phyloP scores from a whole-genome alignment of 148 eudicot species.

The Chenopodium album region DNA sequence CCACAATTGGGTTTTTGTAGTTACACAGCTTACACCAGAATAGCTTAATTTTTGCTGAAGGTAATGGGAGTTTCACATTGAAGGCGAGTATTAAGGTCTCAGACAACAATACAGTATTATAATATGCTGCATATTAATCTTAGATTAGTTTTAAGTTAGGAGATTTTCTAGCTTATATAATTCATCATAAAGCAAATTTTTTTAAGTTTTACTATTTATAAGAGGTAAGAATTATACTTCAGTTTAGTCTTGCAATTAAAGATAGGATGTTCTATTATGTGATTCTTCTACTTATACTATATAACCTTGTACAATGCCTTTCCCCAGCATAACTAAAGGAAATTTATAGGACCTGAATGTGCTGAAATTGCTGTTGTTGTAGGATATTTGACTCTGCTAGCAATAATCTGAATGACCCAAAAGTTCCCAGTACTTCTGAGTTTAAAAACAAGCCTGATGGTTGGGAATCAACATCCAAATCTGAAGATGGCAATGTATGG shows the following conservation, averaged over 20 bases:
- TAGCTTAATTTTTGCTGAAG: too few species aligned
- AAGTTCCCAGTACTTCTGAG: conserved; percentile 52
- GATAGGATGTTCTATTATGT: background rate
- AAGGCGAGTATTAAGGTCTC: background rate
- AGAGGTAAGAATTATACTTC: background rate
- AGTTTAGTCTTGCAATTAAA: background rate
- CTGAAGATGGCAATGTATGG: conserved; percentile 85
- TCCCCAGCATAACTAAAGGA: background rate
- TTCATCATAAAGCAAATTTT: background rate
- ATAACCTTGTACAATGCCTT: background rate
- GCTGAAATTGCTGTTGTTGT: conserved; percentile 15
- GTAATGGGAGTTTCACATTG: background rate
- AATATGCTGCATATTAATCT: background rate
- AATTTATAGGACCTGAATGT: background rate
- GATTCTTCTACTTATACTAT: background rate
- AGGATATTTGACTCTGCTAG: conserved; percentile 86
- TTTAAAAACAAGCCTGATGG: conserved; percentile 92
- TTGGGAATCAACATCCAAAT: conserved; percentile 86
- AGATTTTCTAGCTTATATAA: background rate
- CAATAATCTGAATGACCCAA: conserved; percentile 45
- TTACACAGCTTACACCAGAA: too few species aligned
- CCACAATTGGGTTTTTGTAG: background rate
- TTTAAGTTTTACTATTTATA: too few species aligned
- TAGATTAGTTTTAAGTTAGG: background rate
- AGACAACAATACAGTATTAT: background rate